Conservation (phyloP, 306 rosid species). For the Malus fusca region DNA sequence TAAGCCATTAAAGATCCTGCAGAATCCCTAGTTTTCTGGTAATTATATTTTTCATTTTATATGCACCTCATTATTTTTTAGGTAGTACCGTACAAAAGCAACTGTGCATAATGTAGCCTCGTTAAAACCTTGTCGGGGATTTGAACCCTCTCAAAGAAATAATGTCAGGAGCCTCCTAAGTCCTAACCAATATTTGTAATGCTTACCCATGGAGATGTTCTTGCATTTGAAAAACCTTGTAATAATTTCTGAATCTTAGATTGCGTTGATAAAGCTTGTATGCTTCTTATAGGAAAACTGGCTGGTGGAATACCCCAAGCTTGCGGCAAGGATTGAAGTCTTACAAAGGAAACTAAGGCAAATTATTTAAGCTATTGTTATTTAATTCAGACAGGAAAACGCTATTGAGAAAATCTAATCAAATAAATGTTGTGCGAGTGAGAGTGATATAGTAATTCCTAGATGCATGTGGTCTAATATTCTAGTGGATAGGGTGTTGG, state of each 20-base stretch:
- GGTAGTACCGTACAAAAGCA: background rate
- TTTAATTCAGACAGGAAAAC: background rate
- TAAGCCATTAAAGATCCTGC: background rate
- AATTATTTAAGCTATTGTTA: background rate
- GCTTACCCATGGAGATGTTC: background rate
- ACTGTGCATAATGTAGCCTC: background rate
- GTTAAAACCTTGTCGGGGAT: background rate
- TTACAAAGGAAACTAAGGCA: slow-evolving; percentile 60
- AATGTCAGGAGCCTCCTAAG: background rate
- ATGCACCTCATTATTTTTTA: background rate
- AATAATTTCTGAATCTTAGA: background rate
- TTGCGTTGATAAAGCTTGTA: background rate
- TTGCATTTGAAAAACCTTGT: background rate
- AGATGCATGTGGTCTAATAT: too few relatives aligned
- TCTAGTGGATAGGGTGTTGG: too few relatives aligned
- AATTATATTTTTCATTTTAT: too few relatives aligned
- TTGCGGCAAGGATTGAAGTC: slow-evolving; percentile 43
- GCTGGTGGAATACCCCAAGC: slow-evolving; percentile 50
- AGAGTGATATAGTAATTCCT: too few relatives aligned
- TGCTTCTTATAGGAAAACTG: slow-evolving; percentile 29
- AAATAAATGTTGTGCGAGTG: too few relatives aligned
- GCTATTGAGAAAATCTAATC: background rate
- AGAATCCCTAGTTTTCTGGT: too few relatives aligned
- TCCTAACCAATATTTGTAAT: background rate
- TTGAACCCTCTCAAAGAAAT: background rate